Base-by-base conservation (phyloP, 2,329 filamentous ascomycete genomes). In the Hymenoscyphus scutula region DNA sequence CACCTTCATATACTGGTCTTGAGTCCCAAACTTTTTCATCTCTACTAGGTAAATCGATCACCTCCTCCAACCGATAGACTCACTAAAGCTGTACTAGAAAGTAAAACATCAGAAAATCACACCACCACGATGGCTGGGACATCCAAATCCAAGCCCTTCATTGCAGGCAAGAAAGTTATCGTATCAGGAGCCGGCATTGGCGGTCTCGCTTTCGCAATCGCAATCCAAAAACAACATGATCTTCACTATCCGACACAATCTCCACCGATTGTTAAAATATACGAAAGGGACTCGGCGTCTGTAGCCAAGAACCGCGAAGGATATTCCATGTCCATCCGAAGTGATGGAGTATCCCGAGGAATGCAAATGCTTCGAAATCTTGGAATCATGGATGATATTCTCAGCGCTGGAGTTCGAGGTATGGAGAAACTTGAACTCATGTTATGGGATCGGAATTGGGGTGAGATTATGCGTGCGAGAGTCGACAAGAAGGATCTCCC, bases 171-270 rank as follows among this genome's bases (percentile, higher is more conserved):
- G 67, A 76, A 72, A 38, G 78, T 81, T 59, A 71, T 80, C 25
- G 70, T 82, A 8, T 73, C 76, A 3, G 80, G 80, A 5, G 78
- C 72, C 23, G 80, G 80, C 30, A 73, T 81, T 25, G 76, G 78
- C 10, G 78, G 80, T 4, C 74, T 77, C 11, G 70, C 77, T 6
- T 81, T 82, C 60, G 75, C 74, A 29, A 68, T 76, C 56, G 74
- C 77, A 15, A 69, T 81, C 8, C 73, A 71, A 37, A 76, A 76
- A 57, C 72, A 75, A 3, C 81, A 78, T 76, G 13, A 19, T n/a
- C 38, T 41, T 15, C 17, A 29, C 17, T 64, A 72, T 23, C 64
- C 71, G 1, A 63, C 73, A n/a, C 19, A 57, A 29, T 63, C 71
- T 1, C 71, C 73, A 0, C 78, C 78, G 1, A 70, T 65, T 3